Conservation (phyloP, 306 rosid genomes). For the Arachis stenosperma region DNA sequence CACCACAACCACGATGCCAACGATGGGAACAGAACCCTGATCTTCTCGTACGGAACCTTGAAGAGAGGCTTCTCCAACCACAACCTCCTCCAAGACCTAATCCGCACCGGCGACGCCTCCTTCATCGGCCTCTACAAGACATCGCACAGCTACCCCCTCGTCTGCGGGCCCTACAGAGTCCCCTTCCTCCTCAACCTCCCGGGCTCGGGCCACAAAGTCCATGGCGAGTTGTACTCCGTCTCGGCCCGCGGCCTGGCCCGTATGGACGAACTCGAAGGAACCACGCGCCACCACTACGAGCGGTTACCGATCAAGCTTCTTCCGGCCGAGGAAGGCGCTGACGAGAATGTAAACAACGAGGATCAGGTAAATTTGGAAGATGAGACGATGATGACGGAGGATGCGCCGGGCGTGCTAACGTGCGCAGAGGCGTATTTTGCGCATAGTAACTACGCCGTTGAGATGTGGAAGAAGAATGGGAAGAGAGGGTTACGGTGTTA, state of each 20-base stretch:
- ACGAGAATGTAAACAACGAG: background rate
- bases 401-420: slow-evolving; percentile 1
- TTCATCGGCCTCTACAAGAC: slow-evolving; percentile 61
- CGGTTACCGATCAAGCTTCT: slow-evolving; percentile 54
- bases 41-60: slow-evolving; percentile 79
- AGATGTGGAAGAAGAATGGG: slow-evolving; percentile 67
- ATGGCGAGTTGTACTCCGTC: slow-evolving; percentile 76
- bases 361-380: background rate
- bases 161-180: slow-evolving; percentile 79
- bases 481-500: slow-evolving; percentile 55
- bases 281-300: slow-evolving; percentile 63
- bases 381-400: background rate
- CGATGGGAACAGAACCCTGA: slow-evolving; percentile 5
- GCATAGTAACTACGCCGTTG: slow-evolving; percentile 65
- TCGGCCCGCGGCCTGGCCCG: slow-evolving; percentile 48
- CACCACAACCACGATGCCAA: background rate
- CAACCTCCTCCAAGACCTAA: slow-evolving; percentile 64
- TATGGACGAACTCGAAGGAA: slow-evolving; percentile 73
- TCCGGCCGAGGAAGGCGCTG: background rate
- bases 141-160: slow-evolving; percentile 54
- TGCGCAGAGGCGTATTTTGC: slow-evolving; percentile 74
- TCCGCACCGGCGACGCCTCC: slow-evolving; percentile 62
- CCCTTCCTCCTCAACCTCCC: slow-evolving; percentile 74
- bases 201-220: slow-evolving; percentile 59
- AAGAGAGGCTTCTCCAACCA: slow-evolving; percentile 76